phyloP scores from a whole-genome alignment of 345 rosid species.

The Geranium rotundifolium region DNA sequence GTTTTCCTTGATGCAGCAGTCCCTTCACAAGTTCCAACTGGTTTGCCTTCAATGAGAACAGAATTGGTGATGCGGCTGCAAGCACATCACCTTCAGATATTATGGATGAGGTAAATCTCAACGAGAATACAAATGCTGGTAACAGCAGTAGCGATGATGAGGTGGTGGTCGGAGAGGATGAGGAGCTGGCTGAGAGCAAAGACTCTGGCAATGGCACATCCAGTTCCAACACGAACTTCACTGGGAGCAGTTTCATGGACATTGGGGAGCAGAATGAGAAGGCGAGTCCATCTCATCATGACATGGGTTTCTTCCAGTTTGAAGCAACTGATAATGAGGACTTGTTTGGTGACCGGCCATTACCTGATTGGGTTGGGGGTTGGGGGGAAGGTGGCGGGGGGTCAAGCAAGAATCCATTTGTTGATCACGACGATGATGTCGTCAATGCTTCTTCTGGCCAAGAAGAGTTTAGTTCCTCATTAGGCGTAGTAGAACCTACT shows the following conservation, averaged over 20 bases:
- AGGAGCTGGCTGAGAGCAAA: slow-evolving; percentile 45
- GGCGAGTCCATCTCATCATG: slow-evolving; percentile 26
- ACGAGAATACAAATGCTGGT: slow-evolving; percentile 45
- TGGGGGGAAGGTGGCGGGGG: slow-evolving; percentile 60
- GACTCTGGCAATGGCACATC: slow-evolving; percentile 33
- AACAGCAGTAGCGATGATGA: slow-evolving; percentile 86
- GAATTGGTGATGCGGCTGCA: slow-evolving; percentile 37
- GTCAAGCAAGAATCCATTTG: slow-evolving; percentile 56
- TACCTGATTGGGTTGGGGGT: slow-evolving; percentile 80
- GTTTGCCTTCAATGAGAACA: slow-evolving; percentile 92
- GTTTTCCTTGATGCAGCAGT: slow-evolving; percentile 32
- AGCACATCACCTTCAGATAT: slow-evolving; percentile 44
- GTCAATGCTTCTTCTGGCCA: slow-evolving; percentile 16
- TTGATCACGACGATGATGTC: slow-evolving; percentile 35
- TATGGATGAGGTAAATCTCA: slow-evolving; percentile 76
- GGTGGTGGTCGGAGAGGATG: slow-evolving; percentile 74
- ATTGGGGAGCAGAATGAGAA: slow-evolving; percentile 18
- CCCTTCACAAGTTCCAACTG: slow-evolving; percentile 90
- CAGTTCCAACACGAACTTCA: slow-evolving; percentile 29
- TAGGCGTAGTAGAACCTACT: slow-evolving; percentile 25
- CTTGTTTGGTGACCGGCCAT: slow-evolving; percentile 39
- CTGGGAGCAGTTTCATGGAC: slow-evolving; percentile 11
- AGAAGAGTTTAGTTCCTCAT: slow-evolving; percentile 22
- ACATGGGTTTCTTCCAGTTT: slow-evolving; percentile 40
- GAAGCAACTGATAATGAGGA: slow-evolving; percentile 45